A percentile compares a stretch with the other conserved stretches of the same genome.
phyloP scores from a whole-genome alignment of 2,329 filamentous ascomycete genomes.

The Coniochaeta ligniaria region DNA sequence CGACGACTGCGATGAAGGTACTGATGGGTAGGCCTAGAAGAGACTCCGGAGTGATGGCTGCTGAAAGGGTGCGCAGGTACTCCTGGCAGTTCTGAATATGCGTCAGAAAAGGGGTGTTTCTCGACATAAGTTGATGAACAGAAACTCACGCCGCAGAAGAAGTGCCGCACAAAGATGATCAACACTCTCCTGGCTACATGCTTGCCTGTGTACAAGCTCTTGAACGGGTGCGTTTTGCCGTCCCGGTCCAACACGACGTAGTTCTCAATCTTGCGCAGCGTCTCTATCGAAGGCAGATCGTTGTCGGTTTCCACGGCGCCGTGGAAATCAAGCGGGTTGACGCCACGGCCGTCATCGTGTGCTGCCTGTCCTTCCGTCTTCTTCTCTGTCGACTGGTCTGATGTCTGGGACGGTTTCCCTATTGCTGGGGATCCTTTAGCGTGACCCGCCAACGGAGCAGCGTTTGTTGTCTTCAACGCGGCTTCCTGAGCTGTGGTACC shows the following conservation, averaged over 20 bases:
- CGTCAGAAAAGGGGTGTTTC: background rate
- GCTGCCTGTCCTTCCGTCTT: background rate
- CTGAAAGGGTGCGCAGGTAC: slow-evolving; percentile 57
- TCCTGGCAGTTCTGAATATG: slow-evolving; percentile 62
- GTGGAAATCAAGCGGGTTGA: slow-evolving; percentile 39
- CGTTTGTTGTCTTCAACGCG: background rate
- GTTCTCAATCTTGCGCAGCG: slow-evolving; percentile 43
- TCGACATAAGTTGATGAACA: background rate
- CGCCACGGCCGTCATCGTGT: slow-evolving; percentile 9
- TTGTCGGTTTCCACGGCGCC: slow-evolving; percentile 50
- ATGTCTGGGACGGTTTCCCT: background rate
- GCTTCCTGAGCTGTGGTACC: background rate
- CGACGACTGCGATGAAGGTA: slow-evolving; percentile 62
- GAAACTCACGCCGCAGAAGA: slow-evolving; percentile 67
- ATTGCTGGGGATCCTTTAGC: background rate
- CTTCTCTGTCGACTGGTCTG: background rate
- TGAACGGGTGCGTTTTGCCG: slow-evolving; percentile 54
- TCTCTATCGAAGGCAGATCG: slow-evolving; percentile 41
- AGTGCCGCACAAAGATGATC: slow-evolving; percentile 70
- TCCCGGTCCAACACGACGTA: slow-evolving; percentile 54
- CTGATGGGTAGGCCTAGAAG: slow-evolving; percentile 43
- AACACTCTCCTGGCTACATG: slow-evolving; percentile 52
- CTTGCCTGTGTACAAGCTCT: slow-evolving; percentile 51
- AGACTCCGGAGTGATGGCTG: slow-evolving; percentile 44
- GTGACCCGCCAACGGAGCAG: background rate